Evolutionary conservation across 2,329 filamentous ascomycete genomes (phyloP), one percentile per base, ranked within the genome.

Genomic region (Talaromyces sp.): DNA sequence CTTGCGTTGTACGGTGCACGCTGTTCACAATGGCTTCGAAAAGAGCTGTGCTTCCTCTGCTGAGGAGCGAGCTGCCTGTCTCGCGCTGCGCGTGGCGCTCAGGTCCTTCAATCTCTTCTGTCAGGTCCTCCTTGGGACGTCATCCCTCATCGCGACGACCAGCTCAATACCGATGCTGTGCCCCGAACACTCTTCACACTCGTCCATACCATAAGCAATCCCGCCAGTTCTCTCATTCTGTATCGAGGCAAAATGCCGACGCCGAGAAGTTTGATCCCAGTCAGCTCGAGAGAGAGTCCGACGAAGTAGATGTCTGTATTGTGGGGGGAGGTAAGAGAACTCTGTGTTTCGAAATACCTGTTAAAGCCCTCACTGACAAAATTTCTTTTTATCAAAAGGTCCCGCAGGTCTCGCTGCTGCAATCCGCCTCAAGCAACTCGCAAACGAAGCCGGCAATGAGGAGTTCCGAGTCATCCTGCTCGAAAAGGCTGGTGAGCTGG

Each of bases 291-390:
- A 88, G 95, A 65, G 95, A 98, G 75, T 89, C 86, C 58, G 95
- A 99, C 70, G 81, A 95, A 77, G 95, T 99, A 31, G 95, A 99
- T 76, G 93, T 99, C 31, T 96, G 92, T 77, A 98, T 99, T 70
- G 86, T 99, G 58, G 95, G 95, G 70, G 95, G 91, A 75, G 93
- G 84, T 86, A 80, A 69, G 49, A 50, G 13, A n/a, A 2, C 19
- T 7, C 27, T 21, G n/a, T 29, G 38, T 43, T 43, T 32, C 14
- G 11, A 1, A 10, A 19, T 52, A 26, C 21, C 55, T n/a, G 50
- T 14, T 24, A 58, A 24, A 35, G 63, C 55, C 54, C 5, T 10
- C 59, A 61, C 49, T 51, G 8, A 51, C 49, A 17, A 29, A n/a
- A 13, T 55, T 56, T 50, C 14, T 31, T 55, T 59, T 26, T 24